phyloP scores from a whole-genome alignment of 129 eudicot species.

The Dittrichia graveolens region DNA sequence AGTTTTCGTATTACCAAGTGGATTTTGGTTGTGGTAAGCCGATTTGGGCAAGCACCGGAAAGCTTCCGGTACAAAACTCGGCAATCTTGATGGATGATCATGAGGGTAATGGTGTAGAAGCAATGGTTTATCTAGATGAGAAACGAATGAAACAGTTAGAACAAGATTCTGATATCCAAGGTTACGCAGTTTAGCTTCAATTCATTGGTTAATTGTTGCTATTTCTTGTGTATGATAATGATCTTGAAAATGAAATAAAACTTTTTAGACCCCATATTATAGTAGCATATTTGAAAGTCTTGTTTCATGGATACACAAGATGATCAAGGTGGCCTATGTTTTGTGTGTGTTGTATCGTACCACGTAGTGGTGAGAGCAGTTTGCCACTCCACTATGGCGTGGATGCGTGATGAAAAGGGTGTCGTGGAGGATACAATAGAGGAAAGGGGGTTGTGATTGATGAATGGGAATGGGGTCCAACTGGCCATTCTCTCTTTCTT shows the following conservation, averaged over 20 bases:
- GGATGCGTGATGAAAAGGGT: too few relatives aligned
- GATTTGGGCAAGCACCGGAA: constrained; percentile 40
- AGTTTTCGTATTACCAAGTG: constrained; percentile 36
- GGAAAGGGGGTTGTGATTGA: too few relatives aligned
- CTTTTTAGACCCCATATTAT: too few relatives aligned
- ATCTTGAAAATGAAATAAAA: constrained; percentile 8
- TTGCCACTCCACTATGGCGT: too few relatives aligned
- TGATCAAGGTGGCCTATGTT: too few relatives aligned
- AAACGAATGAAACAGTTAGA: constrained; percentile 32
- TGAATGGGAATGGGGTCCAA: too few relatives aligned
- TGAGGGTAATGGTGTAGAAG: constrained; percentile 44
- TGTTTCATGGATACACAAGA: too few relatives aligned
- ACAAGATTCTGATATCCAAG: constrained; percentile 37
- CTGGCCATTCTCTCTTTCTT: too few relatives aligned
- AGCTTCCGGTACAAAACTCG: constrained; percentile 31
- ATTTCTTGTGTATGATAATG: constrained; percentile 10
- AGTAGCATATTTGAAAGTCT: too few relatives aligned
- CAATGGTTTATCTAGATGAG: constrained; percentile 49
- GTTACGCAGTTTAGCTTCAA: constrained; percentile 15
- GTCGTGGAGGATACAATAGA: too few relatives aligned
- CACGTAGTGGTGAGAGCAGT: too few relatives aligned
- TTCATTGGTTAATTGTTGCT: neutral
- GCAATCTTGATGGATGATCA: constrained; percentile 40
- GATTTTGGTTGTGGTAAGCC: constrained; percentile 48
- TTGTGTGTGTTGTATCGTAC: too few relatives aligned